Evolutionary conservation across 805 yeast genomes (phyloP).

Genomic region (Sporopachydermia quercuum): DNA sequence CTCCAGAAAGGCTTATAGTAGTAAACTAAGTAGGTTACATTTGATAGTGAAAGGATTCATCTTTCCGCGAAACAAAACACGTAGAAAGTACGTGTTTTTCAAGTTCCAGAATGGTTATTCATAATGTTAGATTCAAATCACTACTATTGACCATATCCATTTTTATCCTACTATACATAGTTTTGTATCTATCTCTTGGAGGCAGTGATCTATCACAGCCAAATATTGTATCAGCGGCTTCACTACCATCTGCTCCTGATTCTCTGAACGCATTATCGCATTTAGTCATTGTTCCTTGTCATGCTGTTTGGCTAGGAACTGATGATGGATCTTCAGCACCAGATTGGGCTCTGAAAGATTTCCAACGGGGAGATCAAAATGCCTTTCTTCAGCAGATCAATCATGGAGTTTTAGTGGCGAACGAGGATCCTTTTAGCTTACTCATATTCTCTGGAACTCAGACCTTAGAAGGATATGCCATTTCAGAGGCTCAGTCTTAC

Average conservation of each 20-base stretch:
- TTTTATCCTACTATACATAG: too few relatives aligned
- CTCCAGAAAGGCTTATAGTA: too few relatives aligned
- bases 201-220: too few relatives aligned
- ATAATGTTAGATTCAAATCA: too few relatives aligned
- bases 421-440: slow-evolving; percentile 19
- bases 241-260: not conserved
- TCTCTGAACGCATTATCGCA: slow-evolving; percentile 10
- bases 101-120: too few relatives aligned
- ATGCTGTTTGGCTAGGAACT: slow-evolving; percentile 39
- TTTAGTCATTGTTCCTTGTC: slow-evolving; percentile 44
- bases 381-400: slow-evolving; percentile 49
- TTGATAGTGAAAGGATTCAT: too few relatives aligned
- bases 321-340: slow-evolving; percentile 29
- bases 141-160: too few relatives aligned
- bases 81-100: too few relatives aligned
- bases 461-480: slow-evolving; percentile 40
- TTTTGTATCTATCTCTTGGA: too few relatives aligned
- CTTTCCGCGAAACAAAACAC: too few relatives aligned
- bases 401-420: slow-evolving; percentile 24
- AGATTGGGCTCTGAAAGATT: slow-evolving; percentile 57
- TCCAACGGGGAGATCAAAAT: slow-evolving; percentile 56
- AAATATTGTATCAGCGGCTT: too few relatives aligned
- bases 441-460: slow-evolving; percentile 52
- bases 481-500: slow-evolving; percentile 51
- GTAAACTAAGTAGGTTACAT: too few relatives aligned